Percentiles rank a stretch among this genome's conserved stretches.
Conservation (phyloP, 2,329 filamentous ascomycete genomes). For the Penicillium rolfsii region DNA sequence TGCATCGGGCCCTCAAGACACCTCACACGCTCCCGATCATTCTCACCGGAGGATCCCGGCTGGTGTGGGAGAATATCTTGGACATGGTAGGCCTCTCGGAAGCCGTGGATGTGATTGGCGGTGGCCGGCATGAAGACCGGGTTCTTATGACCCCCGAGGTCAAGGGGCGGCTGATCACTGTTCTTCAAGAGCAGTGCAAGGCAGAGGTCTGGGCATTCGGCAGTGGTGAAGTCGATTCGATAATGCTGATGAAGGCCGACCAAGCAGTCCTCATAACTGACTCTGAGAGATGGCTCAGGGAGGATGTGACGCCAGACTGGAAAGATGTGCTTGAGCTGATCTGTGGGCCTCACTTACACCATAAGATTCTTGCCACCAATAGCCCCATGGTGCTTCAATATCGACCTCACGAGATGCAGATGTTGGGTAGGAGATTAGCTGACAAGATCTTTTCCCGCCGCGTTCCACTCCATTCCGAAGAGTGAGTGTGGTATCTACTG, state of each 20-base stretch:
- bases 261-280: slow-evolving; percentile 61
- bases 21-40: background rate
- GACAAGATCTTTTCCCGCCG: background rate
- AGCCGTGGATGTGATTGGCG: slow-evolving; percentile 57
- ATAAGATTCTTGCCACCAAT: background rate
- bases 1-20: background rate
- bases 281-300: slow-evolving; percentile 51
- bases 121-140: slow-evolving; percentile 52
- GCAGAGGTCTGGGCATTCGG: slow-evolving; percentile 60
- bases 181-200: slow-evolving; percentile 40
- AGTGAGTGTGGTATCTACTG: background rate
- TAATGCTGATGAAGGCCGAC: slow-evolving; percentile 60
- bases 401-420: background rate
- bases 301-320: slow-evolving; percentile 56
- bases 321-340: background rate
- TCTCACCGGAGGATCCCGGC: slow-evolving; percentile 58
- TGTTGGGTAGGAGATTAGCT: background rate
- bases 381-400: background rate
- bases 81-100: slow-evolving; percentile 46
- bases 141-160: slow-evolving; percentile 56
- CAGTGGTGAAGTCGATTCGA: slow-evolving; percentile 62
- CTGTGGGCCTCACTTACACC: background rate
- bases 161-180: slow-evolving; percentile 55
- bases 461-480: background rate
- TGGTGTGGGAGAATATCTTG: slow-evolving; percentile 61